Evolutionary conservation across 1,284 basidiomycete species (phyloP).

Genomic region (Butyriboletus appendiculatus): DNA sequence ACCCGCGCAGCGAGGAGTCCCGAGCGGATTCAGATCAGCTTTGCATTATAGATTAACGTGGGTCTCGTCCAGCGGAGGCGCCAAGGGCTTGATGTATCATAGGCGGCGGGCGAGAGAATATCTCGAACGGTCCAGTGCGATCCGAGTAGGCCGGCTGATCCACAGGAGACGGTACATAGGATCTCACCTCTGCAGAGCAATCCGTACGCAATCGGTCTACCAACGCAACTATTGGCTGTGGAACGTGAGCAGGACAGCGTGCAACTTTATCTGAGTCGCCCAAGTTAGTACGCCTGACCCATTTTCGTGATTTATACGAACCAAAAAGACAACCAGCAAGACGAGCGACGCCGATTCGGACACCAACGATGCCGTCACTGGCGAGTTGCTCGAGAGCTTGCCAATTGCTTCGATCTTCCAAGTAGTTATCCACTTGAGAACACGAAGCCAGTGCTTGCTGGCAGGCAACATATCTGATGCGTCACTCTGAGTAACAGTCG

Average conservation of each 20-base stretch:
- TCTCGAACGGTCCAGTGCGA: constrained; percentile 28
- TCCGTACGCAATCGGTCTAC: constrained; percentile 47
- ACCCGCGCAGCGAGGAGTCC: background rate
- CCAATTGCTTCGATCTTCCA: constrained; percentile 57
- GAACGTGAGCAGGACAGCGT: constrained; percentile 26
- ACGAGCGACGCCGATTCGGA: constrained; percentile 83
- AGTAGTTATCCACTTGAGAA: constrained; percentile 40
- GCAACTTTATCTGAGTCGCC: constrained; percentile 24
- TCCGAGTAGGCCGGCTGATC: constrained; percentile 16
- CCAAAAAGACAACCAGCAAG: constrained; percentile 58
- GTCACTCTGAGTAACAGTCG: constrained; percentile 8
- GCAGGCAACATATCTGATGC: constrained; percentile 65
- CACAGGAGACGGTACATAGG: constrained; percentile 35
- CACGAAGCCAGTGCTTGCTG: constrained; percentile 60
- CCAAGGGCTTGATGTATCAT: constrained; percentile 5
- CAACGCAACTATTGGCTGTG: constrained; percentile 37
- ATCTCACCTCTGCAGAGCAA: constrained; percentile 49
- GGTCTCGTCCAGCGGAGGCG: constrained; percentile 11
- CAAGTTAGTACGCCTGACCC: constrained; percentile 7
- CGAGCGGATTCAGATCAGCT: background rate
- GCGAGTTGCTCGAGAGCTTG: constrained; percentile 59
- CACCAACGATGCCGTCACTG: constrained; percentile 78
- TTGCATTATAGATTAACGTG: constrained; percentile 11
- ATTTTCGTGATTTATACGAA: constrained; percentile 33
- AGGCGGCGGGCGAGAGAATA: constrained; percentile 39